These are phyloP conservation scores for Scorias spongiosa DNA, from an alignment of 2,329 filamentous ascomycete genomes.

Conservation along the genomic window DNA sequence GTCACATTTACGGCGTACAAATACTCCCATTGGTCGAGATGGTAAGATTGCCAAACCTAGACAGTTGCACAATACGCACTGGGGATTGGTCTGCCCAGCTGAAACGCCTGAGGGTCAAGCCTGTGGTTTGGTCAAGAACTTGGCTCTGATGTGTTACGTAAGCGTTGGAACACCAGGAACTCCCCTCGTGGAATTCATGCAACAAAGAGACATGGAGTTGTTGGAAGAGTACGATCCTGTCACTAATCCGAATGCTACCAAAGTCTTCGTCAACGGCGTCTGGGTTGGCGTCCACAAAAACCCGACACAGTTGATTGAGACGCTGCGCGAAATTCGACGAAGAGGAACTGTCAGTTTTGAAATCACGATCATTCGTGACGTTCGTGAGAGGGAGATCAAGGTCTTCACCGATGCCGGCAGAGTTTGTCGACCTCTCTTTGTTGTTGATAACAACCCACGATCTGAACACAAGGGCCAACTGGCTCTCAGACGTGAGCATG, in stretches of 20 bases:
- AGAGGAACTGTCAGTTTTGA: slow-evolving; percentile 77
- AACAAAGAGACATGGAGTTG: slow-evolving; percentile 87
- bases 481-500: slow-evolving; percentile 71
- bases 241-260: slow-evolving; percentile 75
- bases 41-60: slow-evolving; percentile 96
- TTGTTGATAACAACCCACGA: slow-evolving; percentile 71
- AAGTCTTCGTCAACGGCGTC: slow-evolving; percentile 94
- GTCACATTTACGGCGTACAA: slow-evolving; percentile 91
- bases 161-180: slow-evolving; percentile 86
- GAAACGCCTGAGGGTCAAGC: slow-evolving; percentile 97
- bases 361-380: slow-evolving; percentile 88
- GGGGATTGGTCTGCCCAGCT: slow-evolving; percentile 91
- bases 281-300: slow-evolving; percentile 95
- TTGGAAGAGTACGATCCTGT: slow-evolving; percentile 68
- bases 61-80: slow-evolving; percentile 96
- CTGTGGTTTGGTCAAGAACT: slow-evolving; percentile 94
- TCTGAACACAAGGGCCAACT: slow-evolving; percentile 63
- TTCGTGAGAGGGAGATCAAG: slow-evolving; percentile 94
- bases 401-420: slow-evolving; percentile 95
- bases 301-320: slow-evolving; percentile 64
- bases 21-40: slow-evolving; percentile 93
- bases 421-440: slow-evolving; percentile 85
- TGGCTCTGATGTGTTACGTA: slow-evolving; percentile 96
- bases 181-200: slow-evolving; percentile 90
- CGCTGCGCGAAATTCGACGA: slow-evolving; percentile 29